phyloP scores from a whole-genome alignment of 768 basidiomycete genomes.

The Cystobasidium tubakii region DNA sequence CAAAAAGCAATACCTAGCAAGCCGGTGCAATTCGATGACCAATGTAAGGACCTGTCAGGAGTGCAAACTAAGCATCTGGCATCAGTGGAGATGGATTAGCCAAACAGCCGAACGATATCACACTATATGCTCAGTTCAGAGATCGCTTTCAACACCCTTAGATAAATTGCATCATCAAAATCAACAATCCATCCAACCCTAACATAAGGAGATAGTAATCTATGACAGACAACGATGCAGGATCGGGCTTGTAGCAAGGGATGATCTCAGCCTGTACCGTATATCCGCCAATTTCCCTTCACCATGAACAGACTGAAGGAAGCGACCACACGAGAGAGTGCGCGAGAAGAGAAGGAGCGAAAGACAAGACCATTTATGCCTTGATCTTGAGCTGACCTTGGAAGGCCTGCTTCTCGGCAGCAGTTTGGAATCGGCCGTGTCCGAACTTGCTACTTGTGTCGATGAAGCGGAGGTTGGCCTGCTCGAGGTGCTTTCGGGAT shows the following conservation, averaged over 20 bases:
- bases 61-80: no score
- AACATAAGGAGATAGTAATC: neutral
- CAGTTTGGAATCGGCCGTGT: constrained; percentile 93
- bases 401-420: constrained; percentile 94
- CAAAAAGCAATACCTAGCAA: no score
- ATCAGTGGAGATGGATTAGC: no score
- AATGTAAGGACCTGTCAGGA: no score
- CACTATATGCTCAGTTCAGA: no score
- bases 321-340: neutral
- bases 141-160: neutral
- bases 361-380: constrained; percentile 33
- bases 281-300: neutral
- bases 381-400: constrained; percentile 55
- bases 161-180: neutral
- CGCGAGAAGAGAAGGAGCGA: neutral
- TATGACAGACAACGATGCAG: neutral
- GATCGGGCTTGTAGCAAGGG: constrained; percentile 1
- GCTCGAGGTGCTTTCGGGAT: constrained; percentile 90
- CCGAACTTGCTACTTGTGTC: constrained; percentile 97
- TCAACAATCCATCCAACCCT: neutral
- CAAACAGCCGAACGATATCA: no score
- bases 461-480: constrained; percentile 74
- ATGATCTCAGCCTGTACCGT: neutral
- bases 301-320: neutral
- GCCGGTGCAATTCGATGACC: no score